phyloP scores from a whole-genome alignment of 352 stramenopile species.

The Thraustochytrium sp. region DNA sequence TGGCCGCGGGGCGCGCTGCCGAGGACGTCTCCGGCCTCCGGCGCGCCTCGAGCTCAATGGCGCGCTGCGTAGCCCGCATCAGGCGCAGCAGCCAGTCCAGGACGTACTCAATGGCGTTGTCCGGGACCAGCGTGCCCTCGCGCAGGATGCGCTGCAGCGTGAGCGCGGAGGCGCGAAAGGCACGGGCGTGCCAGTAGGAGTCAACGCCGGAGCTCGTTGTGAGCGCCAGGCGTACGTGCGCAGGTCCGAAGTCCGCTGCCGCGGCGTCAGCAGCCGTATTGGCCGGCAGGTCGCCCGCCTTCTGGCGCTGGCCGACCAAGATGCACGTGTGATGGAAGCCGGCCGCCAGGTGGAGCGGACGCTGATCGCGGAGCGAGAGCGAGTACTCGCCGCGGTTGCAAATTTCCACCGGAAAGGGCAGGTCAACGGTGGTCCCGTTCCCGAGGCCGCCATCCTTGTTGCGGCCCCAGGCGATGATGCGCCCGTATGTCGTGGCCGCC shows the following conservation, averaged over 20 bases:
- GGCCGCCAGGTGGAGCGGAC: neutral
- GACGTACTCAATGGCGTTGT: neutral
- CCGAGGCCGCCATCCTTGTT: constrained; percentile 37
- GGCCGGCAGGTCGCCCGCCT: neutral
- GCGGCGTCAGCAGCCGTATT: neutral
- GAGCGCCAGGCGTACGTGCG: neutral
- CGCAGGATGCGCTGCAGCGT: neutral
- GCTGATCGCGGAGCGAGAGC: constrained; percentile 20
- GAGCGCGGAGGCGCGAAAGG: neutral
- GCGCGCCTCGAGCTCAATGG: neutral
- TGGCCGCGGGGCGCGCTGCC: neutral
- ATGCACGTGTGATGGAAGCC: constrained; percentile 38
- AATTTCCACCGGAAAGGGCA: constrained; percentile 30
- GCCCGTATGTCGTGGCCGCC: constrained; percentile 4
- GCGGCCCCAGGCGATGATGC: constrained; percentile 25
- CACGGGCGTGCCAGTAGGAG: neutral
- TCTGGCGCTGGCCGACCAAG: neutral
- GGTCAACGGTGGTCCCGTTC: constrained; percentile 22
- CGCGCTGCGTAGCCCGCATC: neutral
- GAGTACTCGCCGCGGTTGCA: constrained; percentile 23
- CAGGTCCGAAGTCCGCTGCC: neutral
- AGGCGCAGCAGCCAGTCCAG: constrained; percentile 14
- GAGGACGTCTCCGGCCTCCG: neutral
- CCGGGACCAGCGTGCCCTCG: neutral
- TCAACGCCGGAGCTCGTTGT: neutral